Evolutionary conservation across 345 rosid species (phyloP).

Genomic region (Moringa oleifera): DNA sequence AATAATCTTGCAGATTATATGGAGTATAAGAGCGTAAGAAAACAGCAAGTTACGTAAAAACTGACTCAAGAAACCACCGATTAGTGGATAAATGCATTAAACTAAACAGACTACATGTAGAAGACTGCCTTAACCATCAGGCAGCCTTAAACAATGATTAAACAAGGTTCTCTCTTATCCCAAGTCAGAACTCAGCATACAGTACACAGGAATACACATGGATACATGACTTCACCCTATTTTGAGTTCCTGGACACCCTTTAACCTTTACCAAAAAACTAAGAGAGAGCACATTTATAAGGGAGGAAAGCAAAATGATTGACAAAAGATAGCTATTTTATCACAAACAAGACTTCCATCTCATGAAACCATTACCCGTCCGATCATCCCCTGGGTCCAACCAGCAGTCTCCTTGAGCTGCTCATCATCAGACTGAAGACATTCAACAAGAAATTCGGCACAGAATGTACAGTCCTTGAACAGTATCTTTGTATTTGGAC

Average conservation of each 20-base stretch:
- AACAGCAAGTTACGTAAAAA: conserved; percentile 2
- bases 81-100: conserved; percentile 36
- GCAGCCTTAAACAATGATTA: not conserved
- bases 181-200: too few relatives aligned
- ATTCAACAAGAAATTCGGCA: conserved; percentile 57
- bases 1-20: too few relatives aligned
- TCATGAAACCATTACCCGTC: conserved; percentile 64
- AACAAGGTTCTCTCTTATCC: conserved; percentile 14
- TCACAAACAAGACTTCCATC: not conserved
- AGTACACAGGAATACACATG: too few relatives aligned
- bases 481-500: conserved; percentile 57
- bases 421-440: conserved; percentile 78
- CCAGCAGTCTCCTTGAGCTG: conserved; percentile 79
- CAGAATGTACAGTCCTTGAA: conserved; percentile 59
- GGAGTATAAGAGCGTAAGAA: too few relatives aligned
- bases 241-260: conserved; percentile 12
- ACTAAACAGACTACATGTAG: conserved; percentile 14
- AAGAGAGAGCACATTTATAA: conserved; percentile 4
- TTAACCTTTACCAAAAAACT: conserved; percentile 17
- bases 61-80: conserved; percentile 32
- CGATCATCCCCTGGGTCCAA: conserved; percentile 89
- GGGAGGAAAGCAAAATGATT: not conserved
- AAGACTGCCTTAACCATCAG: conserved; percentile 4
- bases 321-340: not conserved
- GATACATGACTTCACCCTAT: conserved; percentile 12